phyloP scores from a whole-genome alignment of 208 protist species.

The Tritrichomonas musculus region DNA sequence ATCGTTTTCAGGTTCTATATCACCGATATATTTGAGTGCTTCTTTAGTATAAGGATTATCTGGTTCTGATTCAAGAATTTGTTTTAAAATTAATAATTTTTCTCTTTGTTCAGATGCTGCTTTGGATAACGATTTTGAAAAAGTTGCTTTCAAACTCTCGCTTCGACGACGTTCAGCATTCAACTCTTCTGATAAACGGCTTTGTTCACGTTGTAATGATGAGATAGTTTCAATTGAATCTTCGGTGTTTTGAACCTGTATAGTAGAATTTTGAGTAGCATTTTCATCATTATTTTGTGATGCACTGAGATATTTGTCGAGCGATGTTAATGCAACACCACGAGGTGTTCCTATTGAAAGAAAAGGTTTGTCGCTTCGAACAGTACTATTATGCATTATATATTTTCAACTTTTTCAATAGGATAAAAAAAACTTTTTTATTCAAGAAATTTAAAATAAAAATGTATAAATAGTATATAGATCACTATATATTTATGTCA shows the following conservation, averaged over 20 bases:
- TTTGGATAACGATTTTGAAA: not conserved
- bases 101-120: not conserved
- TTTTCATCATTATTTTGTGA: not conserved
- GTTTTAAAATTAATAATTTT: no score
- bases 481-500: no score
- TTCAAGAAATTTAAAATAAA: no score
- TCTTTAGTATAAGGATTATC: not conserved
- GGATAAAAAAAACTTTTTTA: no score
- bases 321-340: not conserved
- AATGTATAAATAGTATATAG: no score
- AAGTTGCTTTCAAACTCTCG: not conserved
- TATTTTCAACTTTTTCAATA: no score
- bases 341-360: not conserved
- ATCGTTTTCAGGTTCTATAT: not conserved
- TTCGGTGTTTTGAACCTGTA: not conserved
- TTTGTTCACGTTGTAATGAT: not conserved
- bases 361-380: not conserved
- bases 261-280: no score
- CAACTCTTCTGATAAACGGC: not conserved
- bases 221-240: not conserved
- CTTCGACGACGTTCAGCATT: not conserved
- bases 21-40: not conserved
- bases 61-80: not conserved
- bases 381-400: no score
- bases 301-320: not conserved